These are phyloP conservation scores for Nothomitra cinnamomea DNA, from an alignment of 2,329 filamentous ascomycete species.

Conservation along the genomic window DNA sequence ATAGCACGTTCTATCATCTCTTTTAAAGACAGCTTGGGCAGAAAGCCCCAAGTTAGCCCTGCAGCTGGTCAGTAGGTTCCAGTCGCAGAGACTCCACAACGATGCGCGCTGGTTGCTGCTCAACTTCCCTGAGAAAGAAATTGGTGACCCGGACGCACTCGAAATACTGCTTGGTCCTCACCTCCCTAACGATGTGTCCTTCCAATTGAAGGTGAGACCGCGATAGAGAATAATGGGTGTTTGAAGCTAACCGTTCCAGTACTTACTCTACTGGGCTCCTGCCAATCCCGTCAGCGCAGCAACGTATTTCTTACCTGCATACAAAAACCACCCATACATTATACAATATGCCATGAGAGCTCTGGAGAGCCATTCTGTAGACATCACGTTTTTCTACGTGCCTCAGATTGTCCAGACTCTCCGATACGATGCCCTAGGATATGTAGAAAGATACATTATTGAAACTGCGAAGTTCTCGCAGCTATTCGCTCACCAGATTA, in stretches of 20 bases:
- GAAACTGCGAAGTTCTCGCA: slow-evolving; percentile 98
- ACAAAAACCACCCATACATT: slow-evolving; percentile 79
- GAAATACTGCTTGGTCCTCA: slow-evolving; percentile 62
- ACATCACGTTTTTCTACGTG: slow-evolving; percentile 97
- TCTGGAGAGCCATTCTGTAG: slow-evolving; percentile 84
- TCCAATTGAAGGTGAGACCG: slow-evolving; percentile 60
- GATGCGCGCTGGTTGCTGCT: slow-evolving; percentile 69
- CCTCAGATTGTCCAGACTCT: slow-evolving; percentile 94
- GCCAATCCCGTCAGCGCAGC: slow-evolving; percentile 87
- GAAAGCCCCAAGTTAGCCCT: slow-evolving; percentile 79
- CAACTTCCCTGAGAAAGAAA: slow-evolving; percentile 66
- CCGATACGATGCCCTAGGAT: slow-evolving; percentile 81
- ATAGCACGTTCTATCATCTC: slow-evolving; percentile 38
- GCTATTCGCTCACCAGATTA: slow-evolving; percentile 95
- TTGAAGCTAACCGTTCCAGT: slow-evolving; percentile 30
- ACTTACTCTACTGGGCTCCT: slow-evolving; percentile 81
- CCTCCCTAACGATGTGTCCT: slow-evolving; percentile 61
- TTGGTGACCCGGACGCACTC: slow-evolving; percentile 67
- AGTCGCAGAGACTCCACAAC: slow-evolving; percentile 50
- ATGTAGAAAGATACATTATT: slow-evolving; percentile 89
- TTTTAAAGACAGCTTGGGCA: slow-evolving; percentile 71
- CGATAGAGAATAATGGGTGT: neutral
- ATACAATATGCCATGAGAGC: slow-evolving; percentile 95
- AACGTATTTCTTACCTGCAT: slow-evolving; percentile 82
- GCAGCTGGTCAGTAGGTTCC: slow-evolving; percentile 64